These are phyloP conservation scores for Ophiocordyceps camponoti-floridani DNA, from an alignment of 2,329 filamentous ascomycete genomes.

Conservation along the genomic window DNA sequence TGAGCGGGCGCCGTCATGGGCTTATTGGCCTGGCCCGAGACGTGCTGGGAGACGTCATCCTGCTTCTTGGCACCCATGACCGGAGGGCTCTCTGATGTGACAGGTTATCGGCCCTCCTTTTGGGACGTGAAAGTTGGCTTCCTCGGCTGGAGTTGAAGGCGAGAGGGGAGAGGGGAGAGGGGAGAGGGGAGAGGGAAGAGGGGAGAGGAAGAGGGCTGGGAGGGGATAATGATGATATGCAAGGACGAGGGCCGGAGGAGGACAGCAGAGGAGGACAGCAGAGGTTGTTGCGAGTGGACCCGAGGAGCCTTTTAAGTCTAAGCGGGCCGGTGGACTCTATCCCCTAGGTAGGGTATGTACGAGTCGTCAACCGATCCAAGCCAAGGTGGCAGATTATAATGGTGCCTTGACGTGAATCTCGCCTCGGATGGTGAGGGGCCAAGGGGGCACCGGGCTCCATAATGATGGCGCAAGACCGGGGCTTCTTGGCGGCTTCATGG, in stretches of 20 bases:
- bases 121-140: too few relatives aligned
- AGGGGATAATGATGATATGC: background rate
- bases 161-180: too few relatives aligned
- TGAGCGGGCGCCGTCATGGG: conserved; percentile 46
- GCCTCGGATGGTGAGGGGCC: background rate
- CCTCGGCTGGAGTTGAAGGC: too few relatives aligned
- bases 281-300: background rate
- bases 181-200: background rate
- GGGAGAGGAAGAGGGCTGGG: background rate
- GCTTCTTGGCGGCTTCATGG: conserved; percentile 1
- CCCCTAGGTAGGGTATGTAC: background rate
- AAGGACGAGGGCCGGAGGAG: background rate
- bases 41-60: conserved; percentile 7
- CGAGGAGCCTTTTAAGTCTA: background rate
- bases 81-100: background rate
- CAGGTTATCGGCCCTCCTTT: background rate
- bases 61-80: conserved; percentile 9
- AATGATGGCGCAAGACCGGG: conserved; percentile 1
- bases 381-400: background rate
- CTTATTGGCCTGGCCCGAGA: conserved; percentile 24
- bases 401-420: background rate
- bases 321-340: too few relatives aligned
- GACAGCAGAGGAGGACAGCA: background rate
- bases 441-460: background rate
- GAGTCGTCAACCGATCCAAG: background rate